Conservation (phyloP, 139 green algal species). For the Chlorella sp. region DNA sequence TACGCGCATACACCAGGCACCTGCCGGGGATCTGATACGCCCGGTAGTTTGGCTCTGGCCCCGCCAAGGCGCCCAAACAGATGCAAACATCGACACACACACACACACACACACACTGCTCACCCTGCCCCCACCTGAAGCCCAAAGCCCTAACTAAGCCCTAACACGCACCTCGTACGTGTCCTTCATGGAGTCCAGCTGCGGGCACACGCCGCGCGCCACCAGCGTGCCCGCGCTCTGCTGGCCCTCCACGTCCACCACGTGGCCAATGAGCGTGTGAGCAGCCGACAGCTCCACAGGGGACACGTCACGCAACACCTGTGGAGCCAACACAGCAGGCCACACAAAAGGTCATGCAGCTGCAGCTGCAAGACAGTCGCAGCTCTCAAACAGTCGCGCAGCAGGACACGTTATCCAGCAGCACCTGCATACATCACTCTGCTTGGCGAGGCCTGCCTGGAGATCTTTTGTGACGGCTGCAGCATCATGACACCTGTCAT, state of each 20-base stretch:
- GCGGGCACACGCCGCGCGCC: constrained; percentile 47
- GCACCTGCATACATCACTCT: too few relatives aligned
- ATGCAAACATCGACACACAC: too few relatives aligned
- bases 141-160: too few relatives aligned
- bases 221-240: constrained; percentile 44
- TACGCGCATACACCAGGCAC: neutral
- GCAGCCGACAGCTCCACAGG: neutral
- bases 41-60: too few relatives aligned
- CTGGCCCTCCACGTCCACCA: constrained; percentile 56
- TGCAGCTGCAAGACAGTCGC: neutral
- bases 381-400: too few relatives aligned
- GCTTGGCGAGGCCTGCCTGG: too few relatives aligned
- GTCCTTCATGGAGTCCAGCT: constrained; percentile 68
- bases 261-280: constrained; percentile 31
- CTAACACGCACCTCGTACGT: constrained; percentile 31
- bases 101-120: too few relatives aligned
- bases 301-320: neutral
- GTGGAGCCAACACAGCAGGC: neutral
- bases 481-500: too few relatives aligned
- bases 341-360: neutral
- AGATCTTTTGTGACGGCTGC: too few relatives aligned
- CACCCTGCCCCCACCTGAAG: too few relatives aligned
- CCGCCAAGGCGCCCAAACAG: too few relatives aligned
- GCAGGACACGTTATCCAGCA: too few relatives aligned
- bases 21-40: neutral